Evolutionary conservation across 2,329 filamentous ascomycete genomes (phyloP).

Genomic region (Aspergillus sp.): DNA sequence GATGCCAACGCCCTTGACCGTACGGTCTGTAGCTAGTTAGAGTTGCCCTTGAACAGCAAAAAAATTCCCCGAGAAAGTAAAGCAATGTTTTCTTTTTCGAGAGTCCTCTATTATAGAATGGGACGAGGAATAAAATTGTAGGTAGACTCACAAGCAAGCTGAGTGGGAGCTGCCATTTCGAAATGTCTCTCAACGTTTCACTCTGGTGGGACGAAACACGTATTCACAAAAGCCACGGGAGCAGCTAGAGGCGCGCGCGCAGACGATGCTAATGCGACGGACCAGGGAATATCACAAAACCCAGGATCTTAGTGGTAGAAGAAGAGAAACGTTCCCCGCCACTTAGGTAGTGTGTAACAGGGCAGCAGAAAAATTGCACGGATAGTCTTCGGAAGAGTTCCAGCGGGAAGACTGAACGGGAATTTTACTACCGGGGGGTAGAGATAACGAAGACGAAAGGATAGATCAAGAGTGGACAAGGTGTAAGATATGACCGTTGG

Average conservation of each 20-base stretch:
- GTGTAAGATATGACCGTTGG: not conserved
- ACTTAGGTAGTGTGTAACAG: conserved; percentile 9
- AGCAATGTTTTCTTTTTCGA: no score
- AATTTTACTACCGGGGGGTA: not conserved
- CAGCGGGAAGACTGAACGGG: not conserved
- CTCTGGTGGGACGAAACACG: conserved; percentile 10
- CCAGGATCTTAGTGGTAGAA: conserved; percentile 8
- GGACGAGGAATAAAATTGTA: not conserved
- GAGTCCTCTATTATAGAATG: not conserved
- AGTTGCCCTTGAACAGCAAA: not conserved
- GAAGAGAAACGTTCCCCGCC: conserved; percentile 5
- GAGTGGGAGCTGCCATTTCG: conserved; percentile 81
- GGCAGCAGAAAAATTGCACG: conserved; percentile 2
- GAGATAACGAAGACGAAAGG: not conserved
- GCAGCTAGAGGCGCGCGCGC: conserved; percentile 9
- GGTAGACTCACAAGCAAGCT: conserved; percentile 74
- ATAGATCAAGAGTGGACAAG: not conserved
- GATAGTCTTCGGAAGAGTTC: not conserved
- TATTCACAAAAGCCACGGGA: conserved; percentile 8
- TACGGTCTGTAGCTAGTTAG: conserved; percentile 65
- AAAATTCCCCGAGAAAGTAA: not conserved
- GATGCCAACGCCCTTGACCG: conserved; percentile 92
- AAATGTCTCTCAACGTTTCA: conserved; percentile 14
- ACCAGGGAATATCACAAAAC: conserved; percentile 9
- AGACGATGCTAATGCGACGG: not conserved